Percentiles rank a stretch among this genome's conserved stretches.
Conservation (phyloP, 352 stramenopile genomes). For the Pythium scleroteichum region DNA sequence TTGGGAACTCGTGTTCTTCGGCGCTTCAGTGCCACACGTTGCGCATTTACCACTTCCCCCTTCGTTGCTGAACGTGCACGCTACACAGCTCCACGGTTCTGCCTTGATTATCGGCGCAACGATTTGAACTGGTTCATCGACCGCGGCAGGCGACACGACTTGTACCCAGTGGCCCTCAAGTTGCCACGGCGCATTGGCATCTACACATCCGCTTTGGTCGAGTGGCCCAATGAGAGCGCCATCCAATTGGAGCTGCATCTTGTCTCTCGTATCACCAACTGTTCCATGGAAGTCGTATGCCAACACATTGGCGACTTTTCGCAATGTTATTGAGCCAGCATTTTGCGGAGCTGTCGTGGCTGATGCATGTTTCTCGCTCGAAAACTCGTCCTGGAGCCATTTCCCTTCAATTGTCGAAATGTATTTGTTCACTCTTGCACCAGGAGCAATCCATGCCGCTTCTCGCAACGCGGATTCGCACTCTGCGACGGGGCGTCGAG, state of each 20-base stretch:
- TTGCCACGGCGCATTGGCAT: conserved; percentile 40
- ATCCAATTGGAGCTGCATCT: conserved; percentile 56
- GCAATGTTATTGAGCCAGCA: conserved; percentile 68
- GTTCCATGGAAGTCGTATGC: conserved; percentile 62
- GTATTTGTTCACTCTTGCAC: conserved; percentile 38
- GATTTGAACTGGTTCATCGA: conserved; percentile 1
- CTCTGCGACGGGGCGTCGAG: conserved; percentile 19
- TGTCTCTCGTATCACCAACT: conserved; percentile 46
- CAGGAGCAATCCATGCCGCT: conserved; percentile 62
- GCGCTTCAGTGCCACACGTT: conserved; percentile 70
- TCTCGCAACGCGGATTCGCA: conserved; percentile 41
- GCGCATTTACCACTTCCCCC: conserved; percentile 54
- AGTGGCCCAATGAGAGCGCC: conserved; percentile 46
- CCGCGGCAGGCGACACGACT: conserved; percentile 32
- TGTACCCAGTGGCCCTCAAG: conserved; percentile 83
- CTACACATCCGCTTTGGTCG: neutral
- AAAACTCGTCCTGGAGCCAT: conserved; percentile 79
- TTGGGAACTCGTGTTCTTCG: conserved; percentile 37
- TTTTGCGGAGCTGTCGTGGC: conserved; percentile 41
- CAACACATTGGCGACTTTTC: conserved; percentile 54
- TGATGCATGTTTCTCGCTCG: conserved; percentile 52
- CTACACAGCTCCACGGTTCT: conserved; percentile 62
- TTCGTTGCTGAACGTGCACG: conserved; percentile 82
- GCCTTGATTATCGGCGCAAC: conserved; percentile 23
- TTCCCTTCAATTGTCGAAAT: conserved; percentile 74